These are phyloP conservation scores for Ascomycota sp. DNA, from an alignment of 2,329 filamentous ascomycete species.

Conservation along the genomic window DNA sequence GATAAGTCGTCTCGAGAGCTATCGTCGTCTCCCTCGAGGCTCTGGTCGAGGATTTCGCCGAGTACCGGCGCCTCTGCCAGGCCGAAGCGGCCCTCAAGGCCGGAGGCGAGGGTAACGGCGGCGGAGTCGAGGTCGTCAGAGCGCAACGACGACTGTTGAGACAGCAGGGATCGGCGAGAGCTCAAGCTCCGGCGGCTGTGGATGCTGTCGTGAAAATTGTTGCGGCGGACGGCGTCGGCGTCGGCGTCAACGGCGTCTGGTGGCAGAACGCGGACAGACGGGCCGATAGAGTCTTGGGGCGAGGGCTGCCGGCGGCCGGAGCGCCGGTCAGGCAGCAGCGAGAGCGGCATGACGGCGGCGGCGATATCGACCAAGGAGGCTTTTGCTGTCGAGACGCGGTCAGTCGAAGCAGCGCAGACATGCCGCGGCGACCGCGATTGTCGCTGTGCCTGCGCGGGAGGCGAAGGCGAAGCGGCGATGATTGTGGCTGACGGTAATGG, in stretches of 20 bases:
- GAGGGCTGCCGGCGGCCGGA: no score
- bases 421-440: slow-evolving; percentile 2
- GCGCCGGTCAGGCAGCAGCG: slow-evolving; percentile 16
- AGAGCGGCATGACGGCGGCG: slow-evolving; percentile 11
- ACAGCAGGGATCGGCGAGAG: slow-evolving; percentile 12
- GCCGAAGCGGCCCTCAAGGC: slow-evolving; percentile 32
- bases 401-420: slow-evolving; percentile 4
- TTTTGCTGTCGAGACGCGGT: slow-evolving; percentile 10
- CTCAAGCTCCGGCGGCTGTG: slow-evolving; percentile 8
- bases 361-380: slow-evolving; percentile 3
- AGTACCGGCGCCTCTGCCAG: slow-evolving; percentile 26
- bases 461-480: slow-evolving; percentile 1
- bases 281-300: no score
- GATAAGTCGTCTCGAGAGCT: slow-evolving; percentile 14
- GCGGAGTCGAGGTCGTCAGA: slow-evolving; percentile 31
- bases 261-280: slow-evolving; percentile 9
- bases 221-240: slow-evolving; percentile 12
- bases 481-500: background rate
- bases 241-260: no score
- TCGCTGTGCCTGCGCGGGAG: background rate
- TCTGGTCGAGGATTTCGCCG: slow-evolving; percentile 22
- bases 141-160: slow-evolving; percentile 12
- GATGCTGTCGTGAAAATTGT: slow-evolving; percentile 13
- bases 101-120: slow-evolving; percentile 28
- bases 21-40: slow-evolving; percentile 17